Percentiles rank a stretch among this genome's conserved stretches.
phyloP scores from a whole-genome alignment of 257 asterid genomes.

The Avicennia marina region DNA sequence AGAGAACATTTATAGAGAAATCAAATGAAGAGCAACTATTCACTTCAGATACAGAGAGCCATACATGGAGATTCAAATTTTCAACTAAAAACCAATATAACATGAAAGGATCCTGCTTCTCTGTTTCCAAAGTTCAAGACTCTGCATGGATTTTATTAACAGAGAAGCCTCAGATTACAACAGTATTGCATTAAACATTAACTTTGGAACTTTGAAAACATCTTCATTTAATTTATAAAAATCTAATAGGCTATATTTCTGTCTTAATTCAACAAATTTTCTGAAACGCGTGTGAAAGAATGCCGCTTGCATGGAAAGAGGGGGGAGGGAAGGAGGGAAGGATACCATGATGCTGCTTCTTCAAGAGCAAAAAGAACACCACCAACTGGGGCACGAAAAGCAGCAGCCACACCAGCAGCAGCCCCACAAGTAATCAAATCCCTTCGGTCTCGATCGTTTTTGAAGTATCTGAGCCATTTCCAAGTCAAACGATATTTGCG shows the following conservation, averaged over 20 bases:
- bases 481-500: constrained; percentile 90
- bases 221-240: too few relatives aligned
- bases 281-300: not conserved
- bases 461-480: constrained; percentile 90
- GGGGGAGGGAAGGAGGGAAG: constrained; percentile 9
- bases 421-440: constrained; percentile 99
- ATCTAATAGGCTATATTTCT: too few relatives aligned
- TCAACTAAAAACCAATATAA: not conserved
- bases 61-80: not conserved
- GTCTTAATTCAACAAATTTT: not conserved
- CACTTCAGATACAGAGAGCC: constrained; percentile 9
- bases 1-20: not conserved
- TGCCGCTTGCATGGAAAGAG: not conserved
- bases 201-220: not conserved
- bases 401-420: constrained; percentile 99
- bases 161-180: constrained; percentile 5
- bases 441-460: constrained; percentile 92
- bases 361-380: constrained; percentile 99
- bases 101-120: not conserved
- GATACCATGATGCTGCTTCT: constrained; percentile 98
- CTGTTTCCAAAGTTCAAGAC: not conserved
- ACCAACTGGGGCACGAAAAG: constrained; percentile 99
- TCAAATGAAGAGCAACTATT: not conserved
- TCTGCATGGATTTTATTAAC: not conserved
- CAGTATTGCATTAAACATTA: not conserved